These are phyloP conservation scores for Carex sylvatica DNA, from an alignment of 202 grass and related monocot genomes.

Conservation along the genomic window DNA sequence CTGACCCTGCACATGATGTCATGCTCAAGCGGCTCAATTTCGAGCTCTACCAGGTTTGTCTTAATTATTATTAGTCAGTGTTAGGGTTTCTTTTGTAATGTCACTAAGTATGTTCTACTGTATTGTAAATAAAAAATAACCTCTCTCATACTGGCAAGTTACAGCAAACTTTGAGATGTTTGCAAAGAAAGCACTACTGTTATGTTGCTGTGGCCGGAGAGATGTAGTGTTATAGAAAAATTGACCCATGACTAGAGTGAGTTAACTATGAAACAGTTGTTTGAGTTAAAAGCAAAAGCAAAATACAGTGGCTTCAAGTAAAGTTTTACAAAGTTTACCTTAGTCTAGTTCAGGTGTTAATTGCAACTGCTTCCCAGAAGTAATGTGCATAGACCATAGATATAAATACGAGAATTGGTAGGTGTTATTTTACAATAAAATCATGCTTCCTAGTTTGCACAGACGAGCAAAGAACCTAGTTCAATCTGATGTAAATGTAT, in stretches of 20 bases:
- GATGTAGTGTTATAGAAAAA: background rate
- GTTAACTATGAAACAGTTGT: background rate
- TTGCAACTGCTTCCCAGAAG: background rate
- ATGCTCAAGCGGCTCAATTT: conserved; percentile 98
- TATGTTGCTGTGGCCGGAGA: background rate
- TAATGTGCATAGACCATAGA: conserved; percentile 5
- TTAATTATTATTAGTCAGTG: conserved; percentile 12
- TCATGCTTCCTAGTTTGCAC: background rate
- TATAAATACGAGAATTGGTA: background rate
- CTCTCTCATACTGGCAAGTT: background rate
- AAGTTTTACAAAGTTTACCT: background rate
- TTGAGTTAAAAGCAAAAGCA: background rate
- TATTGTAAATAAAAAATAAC: background rate
- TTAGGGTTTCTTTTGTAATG: background rate
- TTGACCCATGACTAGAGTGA: background rate
- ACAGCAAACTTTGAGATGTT: background rate
- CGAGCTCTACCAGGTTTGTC: conserved; percentile 74
- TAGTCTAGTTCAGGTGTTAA: background rate
- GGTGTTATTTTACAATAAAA: conserved; percentile 2
- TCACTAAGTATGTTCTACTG: background rate
- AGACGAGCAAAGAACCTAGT: background rate
- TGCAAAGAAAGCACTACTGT: background rate
- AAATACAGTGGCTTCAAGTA: background rate
- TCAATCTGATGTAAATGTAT: conserved; percentile 2
- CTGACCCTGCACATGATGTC: conserved; percentile 64